A percentile compares a stretch with the other conserved stretches of the same genome.
phyloP scores from a whole-genome alignment of 768 basidiomycete species.

The Russula griseocarnosa region DNA sequence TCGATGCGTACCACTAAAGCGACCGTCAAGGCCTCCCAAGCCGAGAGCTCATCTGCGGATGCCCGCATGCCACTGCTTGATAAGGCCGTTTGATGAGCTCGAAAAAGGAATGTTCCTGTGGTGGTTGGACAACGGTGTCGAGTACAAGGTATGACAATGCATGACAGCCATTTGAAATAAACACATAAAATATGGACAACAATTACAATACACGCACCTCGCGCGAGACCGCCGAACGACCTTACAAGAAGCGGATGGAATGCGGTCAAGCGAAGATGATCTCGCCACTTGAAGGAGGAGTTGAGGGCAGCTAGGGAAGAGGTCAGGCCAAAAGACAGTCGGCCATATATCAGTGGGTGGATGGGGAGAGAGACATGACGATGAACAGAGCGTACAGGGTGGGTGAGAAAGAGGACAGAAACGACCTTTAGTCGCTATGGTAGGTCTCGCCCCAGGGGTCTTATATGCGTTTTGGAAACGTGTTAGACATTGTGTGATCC shows the following conservation, averaged over 20 bases:
- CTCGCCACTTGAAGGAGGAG: slow-evolving; percentile 31
- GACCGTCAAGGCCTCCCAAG: slow-evolving; percentile 28
- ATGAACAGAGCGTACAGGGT: slow-evolving; percentile 6
- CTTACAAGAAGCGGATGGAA: slow-evolving; percentile 44
- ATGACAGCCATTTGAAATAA: not conserved
- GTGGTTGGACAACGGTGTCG: not conserved
- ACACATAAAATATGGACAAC: not conserved
- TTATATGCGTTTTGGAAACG: slow-evolving; percentile 17
- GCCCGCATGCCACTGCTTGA: slow-evolving; percentile 31
- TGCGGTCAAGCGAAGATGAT: slow-evolving; percentile 35
- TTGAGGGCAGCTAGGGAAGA: slow-evolving; percentile 13
- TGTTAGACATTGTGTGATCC: slow-evolving; percentile 5
- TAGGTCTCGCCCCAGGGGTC: not conserved
- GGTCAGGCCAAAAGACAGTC: not conserved
- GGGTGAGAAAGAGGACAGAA: slow-evolving; percentile 9
- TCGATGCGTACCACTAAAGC: slow-evolving; percentile 14
- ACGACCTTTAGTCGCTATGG: too few relatives aligned
- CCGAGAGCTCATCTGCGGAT: slow-evolving; percentile 29
- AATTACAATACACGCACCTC: slow-evolving; percentile 29
- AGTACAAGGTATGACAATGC: not conserved
- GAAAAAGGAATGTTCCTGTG: slow-evolving; percentile 22
- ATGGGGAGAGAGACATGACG: not conserved
- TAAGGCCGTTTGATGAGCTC: slow-evolving; percentile 29
- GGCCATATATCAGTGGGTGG: not conserved
- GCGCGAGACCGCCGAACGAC: slow-evolving; percentile 38